Percentiles rank a stretch among this genome's conserved stretches.
Conservation (phyloP, 2,329 filamentous ascomycete genomes). For the Epichloe aotearoae region DNA sequence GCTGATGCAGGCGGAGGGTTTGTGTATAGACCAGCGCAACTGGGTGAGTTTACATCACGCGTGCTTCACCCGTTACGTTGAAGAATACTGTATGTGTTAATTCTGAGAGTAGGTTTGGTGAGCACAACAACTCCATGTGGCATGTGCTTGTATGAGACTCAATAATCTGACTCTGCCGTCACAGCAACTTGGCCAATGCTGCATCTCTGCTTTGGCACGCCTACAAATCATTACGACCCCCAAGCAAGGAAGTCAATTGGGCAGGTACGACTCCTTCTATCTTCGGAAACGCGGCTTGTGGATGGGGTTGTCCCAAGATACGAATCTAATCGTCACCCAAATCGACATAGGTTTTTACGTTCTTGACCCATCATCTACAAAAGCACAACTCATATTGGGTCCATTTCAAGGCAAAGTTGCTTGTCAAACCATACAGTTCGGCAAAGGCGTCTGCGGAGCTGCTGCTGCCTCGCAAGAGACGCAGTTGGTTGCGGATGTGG, state of each 20-base stretch:
- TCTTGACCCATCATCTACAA: constrained; percentile 34
- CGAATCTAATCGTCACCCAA: neutral
- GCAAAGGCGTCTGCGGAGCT: constrained; percentile 61
- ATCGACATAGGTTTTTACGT: constrained; percentile 54
- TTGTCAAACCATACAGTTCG: constrained; percentile 64
- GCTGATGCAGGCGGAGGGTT: constrained; percentile 52
- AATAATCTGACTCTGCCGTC: neutral
- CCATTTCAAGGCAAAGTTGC: constrained; percentile 73
- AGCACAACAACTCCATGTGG: neutral
- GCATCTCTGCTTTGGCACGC: constrained; percentile 70
- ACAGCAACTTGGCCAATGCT: constrained; percentile 62
- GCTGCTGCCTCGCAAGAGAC: constrained; percentile 49
- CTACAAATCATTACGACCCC: constrained; percentile 55
- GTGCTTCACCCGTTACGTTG: neutral
- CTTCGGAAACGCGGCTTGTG: neutral
- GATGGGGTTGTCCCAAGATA: neutral
- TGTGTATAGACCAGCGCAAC: constrained; percentile 63
- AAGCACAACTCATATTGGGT: constrained; percentile 54
- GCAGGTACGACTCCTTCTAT: constrained; percentile 33
- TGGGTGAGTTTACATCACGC: constrained; percentile 45
- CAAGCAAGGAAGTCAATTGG: constrained; percentile 63
- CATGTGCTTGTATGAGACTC: neutral
- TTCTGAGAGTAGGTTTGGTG: constrained; percentile 10
- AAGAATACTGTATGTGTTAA: neutral
- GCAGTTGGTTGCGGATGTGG: constrained; percentile 57